Evolutionary conservation across 352 stramenopile genomes (phyloP).

Genomic region (Pythium rishiriense): DNA sequence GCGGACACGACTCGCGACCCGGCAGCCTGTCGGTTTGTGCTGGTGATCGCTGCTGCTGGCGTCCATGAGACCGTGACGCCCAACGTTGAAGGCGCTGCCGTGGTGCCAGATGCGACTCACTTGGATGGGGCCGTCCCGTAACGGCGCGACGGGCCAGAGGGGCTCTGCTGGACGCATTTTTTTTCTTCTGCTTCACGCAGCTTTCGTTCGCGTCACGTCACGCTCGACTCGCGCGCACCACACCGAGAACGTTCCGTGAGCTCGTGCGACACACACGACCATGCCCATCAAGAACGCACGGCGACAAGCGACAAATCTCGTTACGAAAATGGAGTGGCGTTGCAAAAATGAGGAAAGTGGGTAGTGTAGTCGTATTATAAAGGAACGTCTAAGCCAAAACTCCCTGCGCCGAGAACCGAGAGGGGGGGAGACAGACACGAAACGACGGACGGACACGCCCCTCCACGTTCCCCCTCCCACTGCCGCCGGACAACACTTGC

Average conservation of each 20-base stretch:
- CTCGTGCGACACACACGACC: background rate
- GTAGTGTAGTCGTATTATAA: too few species aligned
- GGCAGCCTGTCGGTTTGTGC: too few species aligned
- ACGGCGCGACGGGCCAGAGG: too few species aligned
- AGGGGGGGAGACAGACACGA: background rate
- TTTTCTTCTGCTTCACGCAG: background rate
- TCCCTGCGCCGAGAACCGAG: background rate
- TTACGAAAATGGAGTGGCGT: too few species aligned
- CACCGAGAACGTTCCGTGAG: conserved; percentile 8
- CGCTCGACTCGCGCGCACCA: background rate
- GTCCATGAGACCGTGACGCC: background rate
- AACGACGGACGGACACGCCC: too few species aligned
- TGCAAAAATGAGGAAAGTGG: too few species aligned
- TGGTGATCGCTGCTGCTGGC: too few species aligned
- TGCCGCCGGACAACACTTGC: conserved; percentile 6
- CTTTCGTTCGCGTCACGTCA: conserved; percentile 1
- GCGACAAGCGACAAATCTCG: too few species aligned
- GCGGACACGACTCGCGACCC: too few species aligned
- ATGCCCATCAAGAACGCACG: too few species aligned
- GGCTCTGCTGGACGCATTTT: too few species aligned
- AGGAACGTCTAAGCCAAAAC: too few species aligned
- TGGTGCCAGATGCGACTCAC: background rate
- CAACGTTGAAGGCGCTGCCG: background rate
- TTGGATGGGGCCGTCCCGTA: background rate
- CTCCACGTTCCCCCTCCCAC: background rate